Evolutionary conservation across 2,329 filamentous ascomycete genomes (phyloP), one percentile per base, ranked within the genome.

Genomic region (Huntiella bhutanensis): DNA sequence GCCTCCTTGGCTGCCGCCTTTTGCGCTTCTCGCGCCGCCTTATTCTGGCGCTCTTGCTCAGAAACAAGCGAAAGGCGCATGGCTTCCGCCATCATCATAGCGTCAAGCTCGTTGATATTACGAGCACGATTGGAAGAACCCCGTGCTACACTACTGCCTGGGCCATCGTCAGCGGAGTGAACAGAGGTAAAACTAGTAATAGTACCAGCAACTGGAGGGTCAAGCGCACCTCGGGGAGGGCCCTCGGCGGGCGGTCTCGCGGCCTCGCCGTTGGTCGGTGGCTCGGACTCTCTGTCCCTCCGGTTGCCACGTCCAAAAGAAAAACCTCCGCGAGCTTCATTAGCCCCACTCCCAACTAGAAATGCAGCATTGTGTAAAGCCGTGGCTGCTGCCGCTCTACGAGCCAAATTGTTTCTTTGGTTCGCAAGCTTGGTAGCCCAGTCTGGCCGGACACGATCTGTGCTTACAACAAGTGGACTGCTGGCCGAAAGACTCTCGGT

Each of bases 31-130:
- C 87, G 88, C 43, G 91, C 83, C 42, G 82, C 79, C 56, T 84
- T 91, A 41, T 74, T 80, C 54, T 85, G 82, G n/a, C 88, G 74
- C 37, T 96, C 88, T 56, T 96, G 88, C 59, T 98, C 91, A 1
- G 84, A 80, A 0, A 82, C 86, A n/a, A 98, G 67, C 41, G 86
- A 94, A 28, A 94, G 62, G 35, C 91, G 72, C 41, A 98, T 92
- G 0, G 91, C 91, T 60, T 98, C 91, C 70, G 91, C 85, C 68
- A 96, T 86, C 91, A 98, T 98, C 67, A 98, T 82, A 42, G 94
- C 88, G 59, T 98, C 91, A 0, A 96, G 70, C 54, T 96, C 87
- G 16, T 92, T 84, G 57, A 92, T 22, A 19, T 47, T 43, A 2
- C 45, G 34, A 12, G 34, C 19, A 15, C 40, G 45, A 7, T 38